Evolutionary conservation across 441 rosid species (phyloP).

Genomic region (Lepidium campestre): DNA sequence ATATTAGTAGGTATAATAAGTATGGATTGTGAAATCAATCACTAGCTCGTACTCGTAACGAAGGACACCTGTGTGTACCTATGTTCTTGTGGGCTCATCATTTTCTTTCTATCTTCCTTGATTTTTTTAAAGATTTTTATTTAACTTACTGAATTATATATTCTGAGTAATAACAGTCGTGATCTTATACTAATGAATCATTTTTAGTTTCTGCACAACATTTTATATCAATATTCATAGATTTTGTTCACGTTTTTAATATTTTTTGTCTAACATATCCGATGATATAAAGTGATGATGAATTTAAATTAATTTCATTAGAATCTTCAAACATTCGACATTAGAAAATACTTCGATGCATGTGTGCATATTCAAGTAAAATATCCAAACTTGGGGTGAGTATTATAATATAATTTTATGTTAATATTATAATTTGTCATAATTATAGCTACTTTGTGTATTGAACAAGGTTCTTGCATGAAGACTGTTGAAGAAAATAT

Average conservation of each 20-base stretch:
- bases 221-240: no score
- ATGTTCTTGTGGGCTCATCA: neutral
- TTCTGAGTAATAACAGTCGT: no score
- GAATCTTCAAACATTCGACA: neutral
- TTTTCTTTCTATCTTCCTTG: neutral
- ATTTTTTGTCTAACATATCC: no score
- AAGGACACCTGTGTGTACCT: slow-evolving; percentile 15
- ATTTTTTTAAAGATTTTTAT: neutral
- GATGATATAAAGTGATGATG: no score
- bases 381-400: neutral
- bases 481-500: neutral
- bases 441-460: neutral
- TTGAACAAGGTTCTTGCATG: neutral
- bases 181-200: no score
- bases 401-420: neutral
- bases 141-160: neutral
- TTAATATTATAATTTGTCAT: neutral
- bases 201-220: no score
- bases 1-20: neutral
- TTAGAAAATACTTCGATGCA: neutral
- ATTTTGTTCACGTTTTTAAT: no score
- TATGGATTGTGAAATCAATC: neutral
- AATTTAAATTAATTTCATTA: no score
- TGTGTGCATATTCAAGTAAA: no score
- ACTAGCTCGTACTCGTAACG: neutral